Conservation (phyloP, 441 rosid species). For the Manihot esculenta region DNA sequence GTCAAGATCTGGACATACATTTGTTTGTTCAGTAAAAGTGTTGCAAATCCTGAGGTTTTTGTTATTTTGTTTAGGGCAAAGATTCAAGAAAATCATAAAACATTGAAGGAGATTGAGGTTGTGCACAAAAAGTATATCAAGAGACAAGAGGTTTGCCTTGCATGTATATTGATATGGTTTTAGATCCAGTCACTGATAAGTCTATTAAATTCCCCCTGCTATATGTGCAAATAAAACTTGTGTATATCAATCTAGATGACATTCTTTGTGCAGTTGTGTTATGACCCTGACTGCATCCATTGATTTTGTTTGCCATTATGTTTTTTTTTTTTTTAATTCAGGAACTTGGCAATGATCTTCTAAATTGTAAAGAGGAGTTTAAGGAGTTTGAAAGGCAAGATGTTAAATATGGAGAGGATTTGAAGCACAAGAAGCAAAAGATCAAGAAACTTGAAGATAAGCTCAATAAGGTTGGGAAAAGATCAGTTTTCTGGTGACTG, state of each 20-base stretch:
- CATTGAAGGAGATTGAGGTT: slow-evolving; percentile 71
- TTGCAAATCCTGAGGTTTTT: neutral
- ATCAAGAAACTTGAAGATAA: slow-evolving; percentile 92
- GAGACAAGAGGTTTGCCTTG: slow-evolving; percentile 75
- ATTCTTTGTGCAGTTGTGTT: neutral
- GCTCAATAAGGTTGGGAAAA: slow-evolving; percentile 66
- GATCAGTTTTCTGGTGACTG: slow-evolving; percentile 23
- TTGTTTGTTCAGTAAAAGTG: neutral
- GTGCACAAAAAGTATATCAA: slow-evolving; percentile 66
- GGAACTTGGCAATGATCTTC: slow-evolving; percentile 74
- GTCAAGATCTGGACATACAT: slow-evolving; percentile 5
- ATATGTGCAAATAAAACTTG: neutral
- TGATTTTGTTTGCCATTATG: neutral
- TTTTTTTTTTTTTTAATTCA: slow-evolving; percentile 36
- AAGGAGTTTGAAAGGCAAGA: slow-evolving; percentile 98
- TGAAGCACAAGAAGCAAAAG: slow-evolving; percentile 93
- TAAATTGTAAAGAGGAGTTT: slow-evolving; percentile 76
- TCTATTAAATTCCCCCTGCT: neutral
- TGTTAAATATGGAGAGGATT: slow-evolving; percentile 84
- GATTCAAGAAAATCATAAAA: slow-evolving; percentile 61
- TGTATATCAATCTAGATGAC: neutral
- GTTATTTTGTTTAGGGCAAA: slow-evolving; percentile 53
- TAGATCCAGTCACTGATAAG: neutral
- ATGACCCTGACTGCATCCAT: neutral
- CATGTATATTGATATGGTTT: slow-evolving; percentile 2